phyloP scores from a whole-genome alignment of 2,329 filamentous ascomycete species.

The Fusarium nelsonii region DNA sequence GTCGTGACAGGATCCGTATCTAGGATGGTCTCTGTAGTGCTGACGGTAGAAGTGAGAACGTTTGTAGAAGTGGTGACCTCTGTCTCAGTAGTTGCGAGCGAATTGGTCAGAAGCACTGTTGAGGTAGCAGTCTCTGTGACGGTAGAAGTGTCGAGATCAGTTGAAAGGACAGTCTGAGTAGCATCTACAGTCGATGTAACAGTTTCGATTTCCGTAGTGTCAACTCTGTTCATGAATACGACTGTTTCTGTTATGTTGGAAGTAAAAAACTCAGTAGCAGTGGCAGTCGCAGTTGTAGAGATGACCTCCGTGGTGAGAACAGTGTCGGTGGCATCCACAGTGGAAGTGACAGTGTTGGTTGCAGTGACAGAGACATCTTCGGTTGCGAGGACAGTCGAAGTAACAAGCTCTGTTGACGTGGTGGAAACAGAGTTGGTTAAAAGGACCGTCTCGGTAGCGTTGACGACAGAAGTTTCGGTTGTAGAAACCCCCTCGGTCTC shows the following conservation, averaged over 20 bases:
- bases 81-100: neutral
- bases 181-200: neutral
- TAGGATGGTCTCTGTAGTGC: neutral
- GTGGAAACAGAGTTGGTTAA: neutral
- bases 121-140: neutral
- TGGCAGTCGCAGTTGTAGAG: neutral
- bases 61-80: constrained; percentile 1
- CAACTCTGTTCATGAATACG: neutral
- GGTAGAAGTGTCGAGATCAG: neutral
- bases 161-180: constrained; percentile 2
- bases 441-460: neutral
- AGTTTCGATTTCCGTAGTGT: neutral
- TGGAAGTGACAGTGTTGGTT: neutral
- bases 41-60: neutral
- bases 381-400: neutral
- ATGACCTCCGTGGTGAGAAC: neutral
- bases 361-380: neutral
- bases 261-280: neutral
- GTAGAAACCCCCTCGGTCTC: neutral
- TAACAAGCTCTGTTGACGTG: neutral
- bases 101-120: neutral
- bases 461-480: neutral
- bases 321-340: neutral
- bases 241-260: constrained; percentile 1
- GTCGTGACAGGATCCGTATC: neutral